These are phyloP conservation scores for Pseudozyma pruni DNA, from an alignment of 1,284 basidiomycete species.

Conservation along the genomic window DNA sequence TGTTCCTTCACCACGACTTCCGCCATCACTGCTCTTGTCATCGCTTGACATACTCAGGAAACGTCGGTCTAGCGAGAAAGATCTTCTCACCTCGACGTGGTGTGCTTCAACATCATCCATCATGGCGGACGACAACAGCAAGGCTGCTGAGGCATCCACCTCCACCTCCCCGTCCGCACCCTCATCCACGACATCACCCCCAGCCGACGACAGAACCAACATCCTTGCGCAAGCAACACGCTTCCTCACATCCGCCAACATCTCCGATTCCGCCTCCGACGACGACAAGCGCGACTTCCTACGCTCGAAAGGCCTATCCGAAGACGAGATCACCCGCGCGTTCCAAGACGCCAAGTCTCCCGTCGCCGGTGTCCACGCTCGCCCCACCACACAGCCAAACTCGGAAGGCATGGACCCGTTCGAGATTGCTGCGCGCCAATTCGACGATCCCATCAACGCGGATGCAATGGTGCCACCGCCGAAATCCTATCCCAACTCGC, in stretches of 20 bases:
- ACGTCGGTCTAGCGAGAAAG: no score
- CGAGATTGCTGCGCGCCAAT: slow-evolving; percentile 47
- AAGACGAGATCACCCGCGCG: slow-evolving; percentile 56
- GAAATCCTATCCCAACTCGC: slow-evolving; percentile 59
- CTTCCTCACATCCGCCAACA: slow-evolving; percentile 58
- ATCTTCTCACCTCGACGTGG: not conserved
- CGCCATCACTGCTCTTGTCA: no score
- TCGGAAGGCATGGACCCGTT: slow-evolving; percentile 33
- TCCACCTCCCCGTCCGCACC: slow-evolving; percentile 2
- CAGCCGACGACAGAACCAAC: slow-evolving; percentile 22
- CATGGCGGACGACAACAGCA: slow-evolving; percentile 31
- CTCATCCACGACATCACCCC: not conserved
- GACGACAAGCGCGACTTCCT: slow-evolving; percentile 56
- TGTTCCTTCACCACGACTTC: not conserved
- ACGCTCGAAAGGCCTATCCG: slow-evolving; percentile 56
- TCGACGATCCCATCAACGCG: slow-evolving; percentile 55
- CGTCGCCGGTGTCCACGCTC: slow-evolving; percentile 14
- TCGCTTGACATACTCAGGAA: no score
- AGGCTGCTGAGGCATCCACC: slow-evolving; percentile 8
- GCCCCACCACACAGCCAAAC: not conserved
- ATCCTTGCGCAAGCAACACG: slow-evolving; percentile 63
- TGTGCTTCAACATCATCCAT: not conserved
- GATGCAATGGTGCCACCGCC: slow-evolving; percentile 31
- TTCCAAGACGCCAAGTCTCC: slow-evolving; percentile 56
- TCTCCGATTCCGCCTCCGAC: slow-evolving; percentile 31